Base-by-base conservation (phyloP, 2,329 filamentous ascomycete species). In the Cercospora zeae-maydis region DNA sequence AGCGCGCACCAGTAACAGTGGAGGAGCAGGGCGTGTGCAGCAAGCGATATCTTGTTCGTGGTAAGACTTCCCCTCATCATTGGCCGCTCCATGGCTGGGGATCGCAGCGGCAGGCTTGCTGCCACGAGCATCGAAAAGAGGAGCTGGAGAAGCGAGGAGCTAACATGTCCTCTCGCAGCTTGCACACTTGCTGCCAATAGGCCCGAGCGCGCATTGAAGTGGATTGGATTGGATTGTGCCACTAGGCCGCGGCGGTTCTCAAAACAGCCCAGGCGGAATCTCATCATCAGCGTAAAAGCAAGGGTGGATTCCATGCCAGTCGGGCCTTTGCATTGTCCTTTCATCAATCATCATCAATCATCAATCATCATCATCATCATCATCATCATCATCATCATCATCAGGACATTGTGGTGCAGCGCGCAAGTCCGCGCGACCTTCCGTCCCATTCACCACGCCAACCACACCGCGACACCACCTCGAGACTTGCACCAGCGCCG, bases 71-170 rank as follows among this genome's bases (percentile, higher is more conserved):
- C 11, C 2, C 36, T 42, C 36, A 24, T 30, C 27, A 58, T 58
- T 49, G 39, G 56, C 42, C 30, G 36, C 36, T 16, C 7, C 36
- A 4, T 39, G 24, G 36, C 21, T 16, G 24, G 36, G 54, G 30
- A 42, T 9, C 30, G 36, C 33, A 39, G 54, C 54, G 54, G 54
- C n/a, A 57, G 54, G 55, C 39, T 19, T 45, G 55, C 37, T 42
- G 53, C 53, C 53, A 56, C 53, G 53, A 56, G 53, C 53, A 56
- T 37, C 51, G n/a, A 53, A 19, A 21, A 31, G 34, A 42, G 49
- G 49, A 33, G 49, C 49, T 13, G 19, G 54, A 31, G 36, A n/a
- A 16, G 36, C 36, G 54, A 34, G 56, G 3, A 16, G 27, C 27
- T 27, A 58, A 27, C 42, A 19, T 24, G 49, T 10, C 31, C 30